Percentiles rank a stretch among this genome's conserved stretches.
These are phyloP conservation scores for Pseudonectria foliicola DNA, from an alignment of 2,329 filamentous ascomycete genomes.

Conservation along the genomic window DNA sequence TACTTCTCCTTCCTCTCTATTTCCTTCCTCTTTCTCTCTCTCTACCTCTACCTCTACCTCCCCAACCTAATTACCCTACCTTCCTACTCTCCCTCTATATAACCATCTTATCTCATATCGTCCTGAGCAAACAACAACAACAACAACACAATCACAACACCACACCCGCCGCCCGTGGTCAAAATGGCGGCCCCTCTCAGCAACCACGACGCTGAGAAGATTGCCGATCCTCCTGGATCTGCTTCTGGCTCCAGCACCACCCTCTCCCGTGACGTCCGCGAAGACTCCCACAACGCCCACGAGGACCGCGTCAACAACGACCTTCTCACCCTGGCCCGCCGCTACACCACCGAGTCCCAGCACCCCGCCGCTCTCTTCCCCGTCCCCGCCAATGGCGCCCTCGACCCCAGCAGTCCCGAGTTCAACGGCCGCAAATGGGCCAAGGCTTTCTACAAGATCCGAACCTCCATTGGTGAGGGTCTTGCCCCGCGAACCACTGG, in stretches of 20 bases:
- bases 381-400: slow-evolving; percentile 7
- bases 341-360: slow-evolving; percentile 7
- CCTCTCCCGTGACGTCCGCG: background rate
- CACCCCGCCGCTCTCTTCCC: slow-evolving; percentile 15
- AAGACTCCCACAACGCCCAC: background rate
- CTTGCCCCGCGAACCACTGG: slow-evolving; percentile 23
- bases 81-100: too few species aligned
- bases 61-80: too few species aligned
- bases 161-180: too few species aligned
- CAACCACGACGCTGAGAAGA: too few species aligned
- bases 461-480: slow-evolving; percentile 10
- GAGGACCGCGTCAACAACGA: background rate
- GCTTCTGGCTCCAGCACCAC: background rate
- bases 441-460: slow-evolving; percentile 26
- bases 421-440: slow-evolving; percentile 38
- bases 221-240: too few species aligned
- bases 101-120: too few species aligned
- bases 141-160: too few species aligned
- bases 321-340: slow-evolving; percentile 9
- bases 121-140: too few species aligned
- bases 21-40: too few species aligned
- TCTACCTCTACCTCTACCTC: too few species aligned
- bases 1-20: too few species aligned
- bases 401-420: slow-evolving; percentile 32
- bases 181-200: too few species aligned